A percentile compares a stretch with the other conserved stretches of the same genome.
Evolutionary conservation across 1,139 yeast species (phyloP).

Genomic region (Scheffersomyces quercinus): DNA sequence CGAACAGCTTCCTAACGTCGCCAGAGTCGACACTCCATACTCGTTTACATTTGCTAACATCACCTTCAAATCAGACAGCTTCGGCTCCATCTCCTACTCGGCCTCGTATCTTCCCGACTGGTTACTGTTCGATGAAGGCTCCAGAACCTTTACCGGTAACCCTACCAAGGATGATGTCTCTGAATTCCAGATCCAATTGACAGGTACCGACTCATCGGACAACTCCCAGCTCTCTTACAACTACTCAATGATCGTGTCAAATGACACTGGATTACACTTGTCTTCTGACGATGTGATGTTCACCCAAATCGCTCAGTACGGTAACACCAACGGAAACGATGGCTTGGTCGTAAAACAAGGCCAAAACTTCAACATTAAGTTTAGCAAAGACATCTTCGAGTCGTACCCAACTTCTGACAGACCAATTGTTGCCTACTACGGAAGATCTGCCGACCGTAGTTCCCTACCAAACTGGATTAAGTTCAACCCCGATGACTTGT

Average conservation of each 20-base stretch:
- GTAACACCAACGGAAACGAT: conserved; percentile 69
- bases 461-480: conserved; percentile 90
- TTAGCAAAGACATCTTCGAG: conserved; percentile 59
- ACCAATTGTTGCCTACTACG: conserved; percentile 69
- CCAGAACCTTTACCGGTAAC: conserved; percentile 69
- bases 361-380: conserved; percentile 59
- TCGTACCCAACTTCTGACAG: conserved; percentile 42
- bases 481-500: conserved; percentile 60
- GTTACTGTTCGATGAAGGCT: conserved; percentile 66
- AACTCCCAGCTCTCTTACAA: conserved; percentile 44
- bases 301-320: conserved; percentile 54
- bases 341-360: conserved; percentile 78
- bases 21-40: conserved; percentile 65
- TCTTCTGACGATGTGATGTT: conserved; percentile 40
- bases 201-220: conserved; percentile 62
- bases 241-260: conserved; percentile 62
- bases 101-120: conserved; percentile 69
- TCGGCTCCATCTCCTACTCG: conserved; percentile 48
- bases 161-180: conserved; percentile 53
- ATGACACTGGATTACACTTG: conserved; percentile 51
- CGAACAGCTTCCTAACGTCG: conserved; percentile 86
- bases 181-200: conserved; percentile 48
- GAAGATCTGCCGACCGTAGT: conserved; percentile 76
- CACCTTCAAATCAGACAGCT: conserved; percentile 60
- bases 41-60: conserved; percentile 68